Evolutionary conservation across 169 alveolate species (phyloP), one percentile per base, ranked within the genome.

Genomic region (Babesia ovis): DNA sequence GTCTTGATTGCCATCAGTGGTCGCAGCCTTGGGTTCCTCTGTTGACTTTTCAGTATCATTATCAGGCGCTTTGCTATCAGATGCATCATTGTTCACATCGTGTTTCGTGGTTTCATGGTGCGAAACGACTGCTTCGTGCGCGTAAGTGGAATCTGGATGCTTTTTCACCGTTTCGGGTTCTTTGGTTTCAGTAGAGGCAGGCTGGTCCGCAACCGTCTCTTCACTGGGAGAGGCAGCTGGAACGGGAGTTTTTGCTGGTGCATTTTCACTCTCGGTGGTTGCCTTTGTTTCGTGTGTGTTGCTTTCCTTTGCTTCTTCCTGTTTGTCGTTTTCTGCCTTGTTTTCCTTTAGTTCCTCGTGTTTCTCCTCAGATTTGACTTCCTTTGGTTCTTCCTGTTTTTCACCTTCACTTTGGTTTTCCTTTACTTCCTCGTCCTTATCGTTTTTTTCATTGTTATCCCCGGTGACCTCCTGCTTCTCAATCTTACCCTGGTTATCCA

Each of bases 331-430:
- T 3, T 31, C 35, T 22, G 18, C 31, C 16, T n/a, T 23, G 2
- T 1, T 14, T 9, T 37, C 43, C 22, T 11, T 8, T 31, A 23
- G 1, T 51, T 41, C 68, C 11, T 56, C 50, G 12, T 56, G 60
- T 9, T 68, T 53, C n/a, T 59, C 25, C 18, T 70, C 70, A 70
- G 41, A 8, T 11, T 4, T 53, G 46, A 9, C 46, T 2, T 48
- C 46, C 14, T 35, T 18, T 25, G 35, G 16, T 5, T 6, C 64
- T 4, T 41, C n/a, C 18, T 61, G 8, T 1, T 64, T 22, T 20
- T 5, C 66, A 18, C 20, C 70, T n/a, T n/a, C n/a, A n/a, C n/a
- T n/a, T n/a, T n/a, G 62, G 62, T 54, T 16, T 43, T 43, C n/a
- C 51, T 18, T 18, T 43, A 18, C 51, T 18, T 53, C 68, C 32